Evolutionary conservation across 345 rosid species (phyloP).

Genomic region (Erodium maritimum): DNA sequence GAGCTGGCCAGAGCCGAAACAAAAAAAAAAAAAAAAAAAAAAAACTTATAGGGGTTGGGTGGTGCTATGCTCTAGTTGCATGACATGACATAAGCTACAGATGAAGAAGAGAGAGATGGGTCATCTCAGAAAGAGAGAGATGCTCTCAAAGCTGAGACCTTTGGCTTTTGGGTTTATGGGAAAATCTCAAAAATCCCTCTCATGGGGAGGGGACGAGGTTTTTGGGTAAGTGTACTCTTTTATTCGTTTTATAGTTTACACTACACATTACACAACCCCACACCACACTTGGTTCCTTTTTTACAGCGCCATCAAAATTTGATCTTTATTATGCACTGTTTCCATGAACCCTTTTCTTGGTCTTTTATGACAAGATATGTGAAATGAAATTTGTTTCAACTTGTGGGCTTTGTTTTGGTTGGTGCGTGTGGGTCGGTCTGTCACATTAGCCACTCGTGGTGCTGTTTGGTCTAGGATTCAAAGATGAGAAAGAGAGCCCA

Average conservation of each 20-base stretch:
- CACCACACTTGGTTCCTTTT: neutral
- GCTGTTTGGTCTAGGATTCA: too few species aligned
- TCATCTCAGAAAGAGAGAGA: constrained; percentile 5
- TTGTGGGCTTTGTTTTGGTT: neutral
- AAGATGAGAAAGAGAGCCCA: too few species aligned
- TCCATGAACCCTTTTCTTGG: neutral
- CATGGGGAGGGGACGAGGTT: constrained; percentile 31
- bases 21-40: too few species aligned
- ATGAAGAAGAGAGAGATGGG: constrained; percentile 1
- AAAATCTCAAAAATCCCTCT: constrained; percentile 14
- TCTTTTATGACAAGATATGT: too few species aligned
- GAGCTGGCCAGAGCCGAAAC: neutral
- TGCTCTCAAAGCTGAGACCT: neutral
- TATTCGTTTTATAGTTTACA: neutral
- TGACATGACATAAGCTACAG: neutral
- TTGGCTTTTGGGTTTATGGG: constrained; percentile 16
- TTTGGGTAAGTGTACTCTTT: constrained; percentile 11
- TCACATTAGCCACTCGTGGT: too few species aligned
- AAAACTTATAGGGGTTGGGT: neutral
- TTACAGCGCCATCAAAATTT: neutral
- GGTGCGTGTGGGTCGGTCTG: too few species aligned
- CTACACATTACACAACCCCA: too few species aligned
- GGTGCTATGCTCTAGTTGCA: neutral
- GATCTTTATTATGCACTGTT: neutral
- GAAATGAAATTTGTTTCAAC: neutral